Conservation (phyloP, 495 filamentous ascomycete genomes). For the Penicillium coffeae region DNA sequence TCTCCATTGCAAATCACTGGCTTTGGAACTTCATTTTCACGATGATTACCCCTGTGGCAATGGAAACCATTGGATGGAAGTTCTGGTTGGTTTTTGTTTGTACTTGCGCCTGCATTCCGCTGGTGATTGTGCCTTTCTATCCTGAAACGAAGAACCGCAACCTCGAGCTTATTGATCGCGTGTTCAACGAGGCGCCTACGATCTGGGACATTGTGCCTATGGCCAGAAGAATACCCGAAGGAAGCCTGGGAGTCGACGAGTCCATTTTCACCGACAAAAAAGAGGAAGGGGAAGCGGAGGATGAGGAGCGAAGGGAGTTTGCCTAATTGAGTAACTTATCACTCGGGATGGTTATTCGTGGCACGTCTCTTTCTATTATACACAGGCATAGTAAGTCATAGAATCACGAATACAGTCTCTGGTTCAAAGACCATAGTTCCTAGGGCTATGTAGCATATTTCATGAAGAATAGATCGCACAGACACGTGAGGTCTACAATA, state of each 20-base stretch:
- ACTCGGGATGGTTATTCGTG: too few relatives aligned
- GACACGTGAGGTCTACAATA: too few relatives aligned
- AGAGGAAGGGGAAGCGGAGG: neutral
- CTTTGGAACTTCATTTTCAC: conserved; percentile 54
- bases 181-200: neutral
- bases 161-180: neutral
- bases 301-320: neutral
- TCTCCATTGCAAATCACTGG: conserved; percentile 35
- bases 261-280: neutral
- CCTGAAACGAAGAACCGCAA: conserved; percentile 36
- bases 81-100: conserved; percentile 31
- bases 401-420: too few relatives aligned
- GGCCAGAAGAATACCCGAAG: neutral
- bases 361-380: too few relatives aligned
- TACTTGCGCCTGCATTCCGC: conserved; percentile 17
- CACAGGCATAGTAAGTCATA: too few relatives aligned
- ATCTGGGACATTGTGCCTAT: conserved; percentile 2
- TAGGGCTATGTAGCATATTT: too few relatives aligned
- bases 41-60: conserved; percentile 48
- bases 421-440: too few relatives aligned
- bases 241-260: neutral
- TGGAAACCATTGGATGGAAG: conserved; percentile 17
- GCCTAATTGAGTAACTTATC: too few relatives aligned
- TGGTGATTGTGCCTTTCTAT: conserved; percentile 57
- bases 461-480: too few relatives aligned